Evolutionary conservation across 352 stramenopile genomes (phyloP), one percentile per base, ranked within the genome.

Genomic region (Plasmopara viticola): DNA sequence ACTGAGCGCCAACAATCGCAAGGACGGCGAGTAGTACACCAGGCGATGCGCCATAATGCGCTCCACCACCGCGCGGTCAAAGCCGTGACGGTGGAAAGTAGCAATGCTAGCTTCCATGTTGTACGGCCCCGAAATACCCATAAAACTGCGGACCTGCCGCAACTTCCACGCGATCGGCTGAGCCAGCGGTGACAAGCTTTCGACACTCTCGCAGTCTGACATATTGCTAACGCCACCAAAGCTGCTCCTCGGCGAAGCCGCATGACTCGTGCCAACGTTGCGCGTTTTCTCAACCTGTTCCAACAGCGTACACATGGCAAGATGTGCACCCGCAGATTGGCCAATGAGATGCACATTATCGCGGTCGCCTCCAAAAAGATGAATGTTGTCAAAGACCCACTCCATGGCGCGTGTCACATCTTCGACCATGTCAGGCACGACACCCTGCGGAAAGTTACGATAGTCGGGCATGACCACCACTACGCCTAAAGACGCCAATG

Each of bases 391-490:
- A 35, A 95, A 81, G 8, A 88, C 81, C 88, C 88, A 97, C 53
- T 95, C 67, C 55, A 97, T 72, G 8, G 86, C 76, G 28, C 64
- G 58, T 43, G 87, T 86, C 6, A 86, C 72, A 64, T 97, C 90
- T 9, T 90, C 62, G 37, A 96, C 77, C 90, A 97, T 97, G 30
- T 91, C 83, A 10, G 84, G 70, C n/a, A 96, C 60, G 20, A 85
- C 74, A 0, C 75, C 84, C 38, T 92, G 80, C 0, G 90, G 90
- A 58, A 96, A 97, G 58, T 97, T 97, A 30, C 86, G 70, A 49
- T 97, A 96, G 67, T 97, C 90, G 1, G 90, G 89, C 56, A 90
- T 91, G 43, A 97, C 74, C 3, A 96, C 79, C 2, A 97, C 68
- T 47, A 96, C 66, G 7, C 84, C 84, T 29, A 81, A 70, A 3